Conservation (phyloP, 257 asterid genomes). For the Mentha longifolia region DNA sequence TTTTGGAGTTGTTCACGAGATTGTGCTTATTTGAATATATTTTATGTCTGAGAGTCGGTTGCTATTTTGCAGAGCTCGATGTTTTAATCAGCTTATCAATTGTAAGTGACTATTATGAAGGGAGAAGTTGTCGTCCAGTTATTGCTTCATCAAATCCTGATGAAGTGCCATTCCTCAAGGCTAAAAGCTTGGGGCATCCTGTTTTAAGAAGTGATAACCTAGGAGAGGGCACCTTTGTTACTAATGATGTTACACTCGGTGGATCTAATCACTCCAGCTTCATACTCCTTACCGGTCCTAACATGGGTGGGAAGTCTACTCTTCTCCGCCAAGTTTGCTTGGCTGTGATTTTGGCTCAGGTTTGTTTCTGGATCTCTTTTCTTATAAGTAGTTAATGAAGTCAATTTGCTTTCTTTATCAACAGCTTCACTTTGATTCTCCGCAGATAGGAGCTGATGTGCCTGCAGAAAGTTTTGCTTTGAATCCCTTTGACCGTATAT, state of each 20-base stretch:
- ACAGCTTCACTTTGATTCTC: constrained; percentile 37
- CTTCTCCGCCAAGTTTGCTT: constrained; percentile 94
- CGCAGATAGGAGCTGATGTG: constrained; percentile 92
- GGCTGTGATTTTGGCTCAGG: constrained; percentile 97
- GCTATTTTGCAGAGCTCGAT: constrained; percentile 81
- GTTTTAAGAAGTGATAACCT: constrained; percentile 75
- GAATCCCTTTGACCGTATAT: constrained; percentile 82
- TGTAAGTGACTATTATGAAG: constrained; percentile 84
- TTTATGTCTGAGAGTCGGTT: constrained; percentile 33
- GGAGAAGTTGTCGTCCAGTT: constrained; percentile 78
- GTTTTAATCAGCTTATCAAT: constrained; percentile 88
- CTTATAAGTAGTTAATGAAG: constrained; percentile 22
- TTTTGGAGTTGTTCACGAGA: constrained; percentile 4
- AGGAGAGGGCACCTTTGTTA: constrained; percentile 81
- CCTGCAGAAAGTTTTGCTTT: constrained; percentile 80
- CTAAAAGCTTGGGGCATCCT: constrained; percentile 90
- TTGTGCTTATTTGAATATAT: not conserved
- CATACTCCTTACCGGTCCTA: constrained; percentile 95
- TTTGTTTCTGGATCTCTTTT: constrained; percentile 35
- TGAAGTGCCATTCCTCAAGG: constrained; percentile 65
- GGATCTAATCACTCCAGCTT: constrained; percentile 72
- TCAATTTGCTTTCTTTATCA: constrained; percentile 22
- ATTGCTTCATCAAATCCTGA: constrained; percentile 47
- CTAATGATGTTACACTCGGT: constrained; percentile 83
- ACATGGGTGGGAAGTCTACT: constrained; percentile 99